Base-by-base conservation (phyloP, 371 early-diverging fungal genomes). In the Apophysomyces ossiformis region DNA sequence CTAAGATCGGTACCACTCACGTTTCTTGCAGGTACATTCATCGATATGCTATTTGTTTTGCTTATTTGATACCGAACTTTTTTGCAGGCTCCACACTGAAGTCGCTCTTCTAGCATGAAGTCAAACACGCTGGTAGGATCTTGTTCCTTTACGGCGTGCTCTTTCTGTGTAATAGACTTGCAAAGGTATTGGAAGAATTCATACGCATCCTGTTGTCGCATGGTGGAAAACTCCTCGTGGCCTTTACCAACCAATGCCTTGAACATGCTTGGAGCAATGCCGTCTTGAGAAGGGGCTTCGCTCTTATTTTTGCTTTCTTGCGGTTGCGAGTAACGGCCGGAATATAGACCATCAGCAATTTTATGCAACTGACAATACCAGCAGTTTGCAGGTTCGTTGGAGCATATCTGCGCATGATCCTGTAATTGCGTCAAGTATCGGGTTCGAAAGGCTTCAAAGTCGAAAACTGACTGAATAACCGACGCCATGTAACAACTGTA, bases 171-270 rank as follows among this genome's bases (percentile, higher is more conserved):
- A 16, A 96, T 77, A 8, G 85, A 77, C 47, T 90, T 90, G 60
- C 86, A 68, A 44, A 97, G 68, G 63, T 92, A 90, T 69, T 91
- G 92, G 66, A 95, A 87, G 69, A 95, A 98, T 77, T 99, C 99
- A 75, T 89, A 95, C 0, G 98, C 96, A 74, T 99, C 99, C 85
- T 99, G 99, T 75, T 99, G 99, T 47, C 95, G 85, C 97, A 96
- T 97, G 0, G 96, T 92, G 5, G 93, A 88, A 65, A 99, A 99
- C 71, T 98, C 99, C 11, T 86, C 78, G 70, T 97, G 96, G 18
- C 90, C 94, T 61, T 89, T 88, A 18, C 95, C 95, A n/a, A 97
- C 82, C 6, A 96, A 72, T 0, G 84, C 76, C 72, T 99, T 99
- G 78, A 97, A 96, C 95, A 95, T 95, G 16, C 85, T 75, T 1